Conservation (phyloP, 2,329 filamentous ascomycete genomes). For the Claviceps purpurea region DNA sequence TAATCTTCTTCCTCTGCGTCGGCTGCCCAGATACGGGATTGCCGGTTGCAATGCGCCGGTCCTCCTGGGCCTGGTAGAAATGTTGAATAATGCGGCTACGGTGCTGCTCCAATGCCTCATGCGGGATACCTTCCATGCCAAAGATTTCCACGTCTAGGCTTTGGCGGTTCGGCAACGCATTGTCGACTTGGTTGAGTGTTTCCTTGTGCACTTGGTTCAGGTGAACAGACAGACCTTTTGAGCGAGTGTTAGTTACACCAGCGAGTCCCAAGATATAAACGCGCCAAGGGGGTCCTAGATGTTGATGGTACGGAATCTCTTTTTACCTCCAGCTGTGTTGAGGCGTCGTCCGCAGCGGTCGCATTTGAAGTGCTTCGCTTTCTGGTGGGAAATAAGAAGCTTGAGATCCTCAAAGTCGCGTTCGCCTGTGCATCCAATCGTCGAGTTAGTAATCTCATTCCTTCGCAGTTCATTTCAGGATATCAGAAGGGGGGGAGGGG, state of each 20-base stretch:
- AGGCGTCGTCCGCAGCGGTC: constrained; percentile 76
- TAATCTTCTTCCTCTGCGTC: constrained; percentile 51
- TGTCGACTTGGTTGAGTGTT: constrained; percentile 73
- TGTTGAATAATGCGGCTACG: constrained; percentile 74
- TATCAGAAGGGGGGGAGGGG: background rate
- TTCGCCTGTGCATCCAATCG: constrained; percentile 42
- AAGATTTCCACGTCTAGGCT: constrained; percentile 91
- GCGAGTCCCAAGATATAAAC: background rate
- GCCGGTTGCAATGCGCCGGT: constrained; percentile 68
- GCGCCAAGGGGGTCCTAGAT: too few species aligned
- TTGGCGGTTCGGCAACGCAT: constrained; percentile 76
- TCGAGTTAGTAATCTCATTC: constrained; percentile 12
- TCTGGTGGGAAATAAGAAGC: constrained; percentile 92
- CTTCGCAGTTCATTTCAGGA: too few species aligned
- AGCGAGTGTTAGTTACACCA: background rate
- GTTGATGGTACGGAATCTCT: too few species aligned
- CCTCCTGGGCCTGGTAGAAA: constrained; percentile 75
- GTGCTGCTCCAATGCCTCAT: constrained; percentile 70
- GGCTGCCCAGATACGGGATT: constrained; percentile 61
- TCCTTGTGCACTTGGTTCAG: constrained; percentile 99
- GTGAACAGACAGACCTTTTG: constrained; percentile 76
- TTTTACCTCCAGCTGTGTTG: constrained; percentile 83
- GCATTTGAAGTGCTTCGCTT: constrained; percentile 99
- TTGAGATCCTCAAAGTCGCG: constrained; percentile 96
- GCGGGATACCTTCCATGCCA: constrained; percentile 92